These are phyloP conservation scores for Aspergillus saccharolyticus DNA, from an alignment of 495 filamentous ascomycete species.

Conservation along the genomic window DNA sequence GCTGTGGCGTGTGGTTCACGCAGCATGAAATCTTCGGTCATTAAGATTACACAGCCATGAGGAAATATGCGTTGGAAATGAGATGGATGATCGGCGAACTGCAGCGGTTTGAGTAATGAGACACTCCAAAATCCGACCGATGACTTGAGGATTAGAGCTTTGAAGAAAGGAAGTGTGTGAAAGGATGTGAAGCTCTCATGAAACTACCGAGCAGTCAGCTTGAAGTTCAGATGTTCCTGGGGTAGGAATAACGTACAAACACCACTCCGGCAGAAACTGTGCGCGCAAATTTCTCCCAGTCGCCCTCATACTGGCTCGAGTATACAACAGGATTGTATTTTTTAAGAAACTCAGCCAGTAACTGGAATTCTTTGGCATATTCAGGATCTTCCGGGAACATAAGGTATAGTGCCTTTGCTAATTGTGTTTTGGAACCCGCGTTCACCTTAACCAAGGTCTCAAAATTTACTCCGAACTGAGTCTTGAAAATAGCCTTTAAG, in stretches of 20 bases:
- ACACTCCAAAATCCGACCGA: slow-evolving; percentile 35
- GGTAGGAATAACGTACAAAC: slow-evolving; percentile 28
- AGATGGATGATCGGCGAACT: slow-evolving; percentile 14
- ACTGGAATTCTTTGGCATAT: slow-evolving; percentile 18
- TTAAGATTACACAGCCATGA: slow-evolving; percentile 49
- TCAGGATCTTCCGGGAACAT: slow-evolving; percentile 27
- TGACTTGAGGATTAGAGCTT: slow-evolving; percentile 15
- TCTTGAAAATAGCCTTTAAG: slow-evolving; percentile 14
- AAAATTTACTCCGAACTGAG: slow-evolving; percentile 16
- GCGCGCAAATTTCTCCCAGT: slow-evolving; percentile 38
- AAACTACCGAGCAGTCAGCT: slow-evolving; percentile 29
- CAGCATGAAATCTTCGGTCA: slow-evolving; percentile 60
- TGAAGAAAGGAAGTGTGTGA: slow-evolving; percentile 26
- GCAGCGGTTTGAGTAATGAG: slow-evolving; percentile 26
- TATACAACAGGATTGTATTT: slow-evolving; percentile 26
- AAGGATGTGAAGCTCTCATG: slow-evolving; percentile 34
- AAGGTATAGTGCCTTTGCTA: slow-evolving; percentile 35
- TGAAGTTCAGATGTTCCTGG: background rate
- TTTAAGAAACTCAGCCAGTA: slow-evolving; percentile 29
- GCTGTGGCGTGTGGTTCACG: slow-evolving; percentile 45
- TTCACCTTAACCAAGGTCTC: slow-evolving; percentile 16
- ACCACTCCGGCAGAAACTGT: slow-evolving; percentile 31
- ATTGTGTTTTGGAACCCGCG: slow-evolving; percentile 4
- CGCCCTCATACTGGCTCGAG: slow-evolving; percentile 25
- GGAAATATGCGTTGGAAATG: slow-evolving; percentile 52